phyloP scores from a whole-genome alignment of 1,139 yeast genomes.

The Saccharomyces pastorianus region DNA sequence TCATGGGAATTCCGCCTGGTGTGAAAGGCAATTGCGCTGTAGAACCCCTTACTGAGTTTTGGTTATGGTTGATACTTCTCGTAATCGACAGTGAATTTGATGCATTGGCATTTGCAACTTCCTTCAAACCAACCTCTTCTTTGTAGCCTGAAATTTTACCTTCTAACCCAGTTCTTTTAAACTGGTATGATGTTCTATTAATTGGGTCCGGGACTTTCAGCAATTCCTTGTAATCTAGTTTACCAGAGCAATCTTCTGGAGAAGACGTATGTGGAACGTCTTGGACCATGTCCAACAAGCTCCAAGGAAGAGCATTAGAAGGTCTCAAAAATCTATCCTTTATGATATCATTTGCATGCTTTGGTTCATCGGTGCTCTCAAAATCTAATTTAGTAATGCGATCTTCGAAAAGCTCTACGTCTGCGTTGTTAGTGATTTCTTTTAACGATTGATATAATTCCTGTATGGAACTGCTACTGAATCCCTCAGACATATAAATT shows the following conservation, averaged over 20 bases:
- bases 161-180: constrained; percentile 64
- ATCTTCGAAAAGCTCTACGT: constrained; percentile 19
- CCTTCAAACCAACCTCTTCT: constrained; percentile 48
- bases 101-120: constrained; percentile 47
- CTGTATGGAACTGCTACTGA: constrained; percentile 12
- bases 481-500: constrained; percentile 5
- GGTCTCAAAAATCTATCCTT: constrained; percentile 21
- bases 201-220: constrained; percentile 46
- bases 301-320: constrained; percentile 25
- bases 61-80: constrained; percentile 57
- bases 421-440: constrained; percentile 18
- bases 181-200: constrained; percentile 49
- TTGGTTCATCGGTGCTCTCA: background rate
- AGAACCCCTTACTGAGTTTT: constrained; percentile 59
- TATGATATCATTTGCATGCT: background rate
- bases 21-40: constrained; percentile 79
- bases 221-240: constrained; percentile 37
- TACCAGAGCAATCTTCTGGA: constrained; percentile 23
- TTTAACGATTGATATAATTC: constrained; percentile 18
- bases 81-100: constrained; percentile 65
- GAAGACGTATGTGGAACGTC: constrained; percentile 19
- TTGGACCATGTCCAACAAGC: constrained; percentile 29
- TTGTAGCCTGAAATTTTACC: constrained; percentile 58
- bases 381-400: background rate
- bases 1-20: constrained; percentile 73